phyloP scores from a whole-genome alignment of 2,329 filamentous ascomycete species.

The Colletotrichum euphorbiae region DNA sequence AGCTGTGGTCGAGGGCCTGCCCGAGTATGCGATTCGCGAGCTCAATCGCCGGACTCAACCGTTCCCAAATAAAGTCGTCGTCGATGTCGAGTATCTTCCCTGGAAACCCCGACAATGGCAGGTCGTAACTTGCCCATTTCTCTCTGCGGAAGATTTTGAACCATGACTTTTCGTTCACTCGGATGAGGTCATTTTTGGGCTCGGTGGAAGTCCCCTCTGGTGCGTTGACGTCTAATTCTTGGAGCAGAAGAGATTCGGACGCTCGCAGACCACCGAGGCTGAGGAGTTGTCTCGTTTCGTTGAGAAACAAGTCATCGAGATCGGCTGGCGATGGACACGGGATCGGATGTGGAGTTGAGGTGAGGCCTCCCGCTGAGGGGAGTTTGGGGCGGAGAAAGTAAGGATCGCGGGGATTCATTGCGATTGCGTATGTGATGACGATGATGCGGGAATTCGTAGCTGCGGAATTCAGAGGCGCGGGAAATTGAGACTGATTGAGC shows the following conservation, averaged over 20 bases:
- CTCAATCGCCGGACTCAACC: slow-evolving; percentile 4
- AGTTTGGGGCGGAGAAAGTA: not conserved
- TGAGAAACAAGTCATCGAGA: not conserved
- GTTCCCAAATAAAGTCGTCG: not conserved
- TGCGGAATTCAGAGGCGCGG: too few relatives aligned
- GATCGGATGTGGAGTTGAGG: not conserved
- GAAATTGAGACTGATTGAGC: too few relatives aligned
- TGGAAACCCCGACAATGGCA: not conserved
- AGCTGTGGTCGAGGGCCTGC: not conserved
- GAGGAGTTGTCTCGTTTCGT: not conserved
- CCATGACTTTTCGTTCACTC: slow-evolving; percentile 24
- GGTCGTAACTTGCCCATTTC: slow-evolving; percentile 4
- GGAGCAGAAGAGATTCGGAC: not conserved
- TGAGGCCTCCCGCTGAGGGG: not conserved
- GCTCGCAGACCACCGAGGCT: not conserved
- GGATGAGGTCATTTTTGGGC: not conserved
- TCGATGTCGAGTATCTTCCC: not conserved
- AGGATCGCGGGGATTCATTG: too few relatives aligned
- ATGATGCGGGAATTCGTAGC: too few relatives aligned
- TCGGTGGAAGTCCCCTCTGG: too few relatives aligned
- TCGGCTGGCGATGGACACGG: not conserved
- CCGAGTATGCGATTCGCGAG: slow-evolving; percentile 21
- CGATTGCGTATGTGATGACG: too few relatives aligned
- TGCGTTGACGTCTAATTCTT: not conserved
- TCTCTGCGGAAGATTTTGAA: slow-evolving; percentile 16